phyloP scores from a whole-genome alignment of 305 asterid species.

The Solanum aculeatissimum region DNA sequence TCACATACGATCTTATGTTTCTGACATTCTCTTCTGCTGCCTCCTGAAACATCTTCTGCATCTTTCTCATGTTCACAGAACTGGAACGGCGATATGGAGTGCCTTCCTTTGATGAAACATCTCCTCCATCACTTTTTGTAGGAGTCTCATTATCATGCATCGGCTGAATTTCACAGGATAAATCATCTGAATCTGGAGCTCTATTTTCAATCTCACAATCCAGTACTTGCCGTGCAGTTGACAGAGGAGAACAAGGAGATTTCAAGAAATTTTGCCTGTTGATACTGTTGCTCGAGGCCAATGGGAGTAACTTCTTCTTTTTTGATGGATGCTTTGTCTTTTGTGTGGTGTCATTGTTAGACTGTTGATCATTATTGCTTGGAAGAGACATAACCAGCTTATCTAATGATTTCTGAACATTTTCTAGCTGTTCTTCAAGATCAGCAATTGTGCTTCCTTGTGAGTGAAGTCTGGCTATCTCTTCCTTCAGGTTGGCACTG shows the following conservation, averaged over 20 bases:
- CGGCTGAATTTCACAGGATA: conserved; percentile 45
- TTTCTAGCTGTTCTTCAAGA: conserved; percentile 92
- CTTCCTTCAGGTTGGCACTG: conserved; percentile 89
- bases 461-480: conserved; percentile 88
- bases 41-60: conserved; percentile 95
- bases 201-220: conserved; percentile 56
- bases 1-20: conserved; percentile 90
- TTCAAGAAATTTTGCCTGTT: conserved; percentile 58
- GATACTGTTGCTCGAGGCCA: conserved; percentile 62
- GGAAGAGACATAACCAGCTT: conserved; percentile 87
- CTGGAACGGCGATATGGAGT: conserved; percentile 89
- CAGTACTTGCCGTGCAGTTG: conserved; percentile 57
- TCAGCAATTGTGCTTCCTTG: conserved; percentile 93
- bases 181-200: conserved; percentile 54
- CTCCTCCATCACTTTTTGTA: conserved; percentile 68
- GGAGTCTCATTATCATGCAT: conserved; percentile 84
- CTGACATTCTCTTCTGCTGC: conserved; percentile 99
- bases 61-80: conserved; percentile 92
- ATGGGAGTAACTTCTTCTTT: conserved; percentile 67
- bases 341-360: conserved; percentile 25
- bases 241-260: conserved; percentile 87
- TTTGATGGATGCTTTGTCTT: conserved; percentile 54
- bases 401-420: conserved; percentile 90
- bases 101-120: conserved; percentile 73
- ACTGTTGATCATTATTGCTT: conserved; percentile 37